Evolutionary conservation across 2,329 filamentous ascomycete species (phyloP).

Genomic region (Lecanoromycetidae sp.): DNA sequence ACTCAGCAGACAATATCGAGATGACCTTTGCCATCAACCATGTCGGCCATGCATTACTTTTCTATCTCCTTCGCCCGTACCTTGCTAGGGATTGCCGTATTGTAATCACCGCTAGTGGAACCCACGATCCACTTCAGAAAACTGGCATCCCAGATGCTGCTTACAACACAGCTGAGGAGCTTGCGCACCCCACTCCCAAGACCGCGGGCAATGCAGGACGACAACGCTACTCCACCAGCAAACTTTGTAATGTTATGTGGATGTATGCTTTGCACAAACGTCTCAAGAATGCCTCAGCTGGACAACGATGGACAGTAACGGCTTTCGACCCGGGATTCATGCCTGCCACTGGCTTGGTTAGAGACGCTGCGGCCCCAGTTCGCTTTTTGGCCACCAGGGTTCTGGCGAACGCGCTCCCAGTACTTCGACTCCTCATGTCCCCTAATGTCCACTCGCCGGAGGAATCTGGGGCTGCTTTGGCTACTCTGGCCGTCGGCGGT

Average conservation of each 20-base stretch:
- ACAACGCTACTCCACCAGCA: conserved; percentile 34
- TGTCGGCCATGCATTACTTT: conserved; percentile 40
- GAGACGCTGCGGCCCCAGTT: conserved; percentile 23
- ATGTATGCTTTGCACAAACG: conserved; percentile 33
- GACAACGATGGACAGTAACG: conserved; percentile 29
- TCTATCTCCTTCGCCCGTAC: conserved; percentile 34
- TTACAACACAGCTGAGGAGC: conserved; percentile 34
- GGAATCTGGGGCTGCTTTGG: conserved; percentile 32
- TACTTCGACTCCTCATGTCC: conserved; percentile 26
- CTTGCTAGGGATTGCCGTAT: conserved; percentile 33
- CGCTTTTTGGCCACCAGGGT: conserved; percentile 29
- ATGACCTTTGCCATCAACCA: conserved; percentile 39
- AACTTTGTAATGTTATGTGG: conserved; percentile 40
- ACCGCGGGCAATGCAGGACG: conserved; percentile 25
- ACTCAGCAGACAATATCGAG: conserved; percentile 35
- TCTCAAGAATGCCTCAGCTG: conserved; percentile 20
- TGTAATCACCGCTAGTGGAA: conserved; percentile 34
- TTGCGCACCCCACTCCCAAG: conserved; percentile 31
- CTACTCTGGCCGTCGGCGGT: conserved; percentile 29
- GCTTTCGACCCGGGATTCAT: conserved; percentile 39
- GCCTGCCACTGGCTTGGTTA: conserved; percentile 35
- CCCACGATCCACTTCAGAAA: conserved; percentile 37
- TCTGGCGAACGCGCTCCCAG: conserved; percentile 26
- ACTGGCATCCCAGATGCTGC: conserved; percentile 32
- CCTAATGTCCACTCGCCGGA: conserved; percentile 30